Evolutionary conservation across 2,329 filamentous ascomycete species (phyloP), one percentile per base, ranked within the genome.

Genomic region (Fusarium anguioides): DNA sequence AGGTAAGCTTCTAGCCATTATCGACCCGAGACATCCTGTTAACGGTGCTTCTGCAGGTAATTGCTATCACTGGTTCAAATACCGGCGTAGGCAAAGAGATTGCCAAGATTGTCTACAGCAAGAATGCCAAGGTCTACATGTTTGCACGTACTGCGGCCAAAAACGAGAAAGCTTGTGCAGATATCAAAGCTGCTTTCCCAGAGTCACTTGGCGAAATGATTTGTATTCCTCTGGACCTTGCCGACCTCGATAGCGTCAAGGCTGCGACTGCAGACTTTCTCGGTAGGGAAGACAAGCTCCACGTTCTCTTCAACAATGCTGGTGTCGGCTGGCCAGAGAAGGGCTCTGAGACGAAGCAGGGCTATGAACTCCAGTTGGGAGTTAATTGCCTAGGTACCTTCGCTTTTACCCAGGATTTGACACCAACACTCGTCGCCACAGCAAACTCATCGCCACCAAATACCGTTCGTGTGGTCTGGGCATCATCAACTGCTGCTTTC

Each of bases 61-160:
- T 80, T 74, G 81, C 88, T 51, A 81, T 89, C 6, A 88, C 77
- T 2, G 77, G 77, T 21, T 68, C 75, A 24, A 77, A 76, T 44
- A 73, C 71, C 0, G 76, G 77, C 78, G 77, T 87, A 4, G 86
- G 86, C 12, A 80, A 81, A 46, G 83, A 86, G 57, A 77, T 87
- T 10, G 77, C 77, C 39, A 79, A 80, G 37, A 82, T 88, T 10
- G 78, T 89, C 12, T 89, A 88, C 72, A 70, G 76, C 6, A 80
- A 79, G n/a, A 83, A 85, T 49, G 85, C 79, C 35, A 86, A 78
- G 7, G 82, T 88, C 29, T 88, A 87, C 72, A 73, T 87, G 40
- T 83, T 83, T 11, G 81, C 81, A 1, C 82, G 86, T 20, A 81
- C 78, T 1, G 67, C 77, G 18, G 68, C 75, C 5, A 84, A 83